These are phyloP conservation scores for Fraxinus quadrangulata DNA, from an alignment of 257 asterid genomes.

Conservation along the genomic window DNA sequence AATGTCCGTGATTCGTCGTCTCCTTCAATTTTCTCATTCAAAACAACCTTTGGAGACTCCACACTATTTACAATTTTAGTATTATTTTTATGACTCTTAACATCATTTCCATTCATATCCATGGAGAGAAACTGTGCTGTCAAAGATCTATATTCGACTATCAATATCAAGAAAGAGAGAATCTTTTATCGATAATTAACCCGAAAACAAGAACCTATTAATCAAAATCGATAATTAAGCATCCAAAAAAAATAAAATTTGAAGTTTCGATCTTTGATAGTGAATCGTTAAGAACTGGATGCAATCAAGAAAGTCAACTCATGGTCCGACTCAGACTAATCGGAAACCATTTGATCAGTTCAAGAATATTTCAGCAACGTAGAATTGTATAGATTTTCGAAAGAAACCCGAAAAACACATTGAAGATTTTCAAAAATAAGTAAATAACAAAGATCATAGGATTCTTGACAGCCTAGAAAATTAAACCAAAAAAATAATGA, in stretches of 20 bases:
- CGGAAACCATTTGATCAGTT: slow-evolving; percentile 18
- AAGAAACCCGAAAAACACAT: neutral
- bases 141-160: slow-evolving; percentile 24
- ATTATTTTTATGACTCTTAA: slow-evolving; percentile 36
- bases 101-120: slow-evolving; percentile 50
- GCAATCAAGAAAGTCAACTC: slow-evolving; percentile 43
- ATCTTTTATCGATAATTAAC: slow-evolving; percentile 8
- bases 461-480: neutral
- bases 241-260: neutral
- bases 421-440: neutral
- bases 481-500: neutral
- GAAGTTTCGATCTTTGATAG: slow-evolving; percentile 27
- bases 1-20: slow-evolving; percentile 58
- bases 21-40: slow-evolving; percentile 50
- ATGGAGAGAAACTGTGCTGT: slow-evolving; percentile 29
- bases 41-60: slow-evolving; percentile 37
- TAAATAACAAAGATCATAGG: neutral
- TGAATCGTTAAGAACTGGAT: slow-evolving; percentile 19
- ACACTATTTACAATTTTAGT: slow-evolving; percentile 29
- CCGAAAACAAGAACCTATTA: slow-evolving; percentile 27
- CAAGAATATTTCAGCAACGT: slow-evolving; percentile 2
- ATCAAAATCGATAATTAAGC: slow-evolving; percentile 28
- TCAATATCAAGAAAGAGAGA: slow-evolving; percentile 13
- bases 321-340: slow-evolving; percentile 29
- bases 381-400: slow-evolving; percentile 3